Percentiles rank a stretch among this genome's conserved stretches.
phyloP scores from a whole-genome alignment of 164 flowering plant genomes.

The Chimonanthus praecox region DNA sequence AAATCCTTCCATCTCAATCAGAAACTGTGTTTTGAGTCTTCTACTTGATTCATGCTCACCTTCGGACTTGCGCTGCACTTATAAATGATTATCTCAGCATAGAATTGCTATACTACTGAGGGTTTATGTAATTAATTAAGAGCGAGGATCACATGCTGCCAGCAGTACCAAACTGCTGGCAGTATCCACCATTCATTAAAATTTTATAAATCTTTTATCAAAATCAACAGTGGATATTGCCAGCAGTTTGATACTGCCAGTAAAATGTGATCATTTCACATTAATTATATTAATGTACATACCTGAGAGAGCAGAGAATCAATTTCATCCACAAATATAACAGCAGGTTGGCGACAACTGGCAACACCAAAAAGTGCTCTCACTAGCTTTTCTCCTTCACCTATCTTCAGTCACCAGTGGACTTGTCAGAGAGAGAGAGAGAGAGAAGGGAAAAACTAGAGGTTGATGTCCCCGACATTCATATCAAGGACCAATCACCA shows the following conservation, averaged over 20 bases:
- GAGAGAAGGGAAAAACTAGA: neutral
- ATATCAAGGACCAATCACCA: neutral
- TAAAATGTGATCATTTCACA: too few relatives aligned
- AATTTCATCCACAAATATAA: slow-evolving; percentile 97
- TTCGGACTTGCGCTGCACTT: slow-evolving; percentile 91
- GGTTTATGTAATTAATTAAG: neutral
- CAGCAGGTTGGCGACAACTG: slow-evolving; percentile 99
- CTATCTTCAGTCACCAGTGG: slow-evolving; percentile 50
- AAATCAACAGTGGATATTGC: too few relatives aligned
- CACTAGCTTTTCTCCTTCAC: slow-evolving; percentile 98
- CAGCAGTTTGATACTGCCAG: too few relatives aligned
- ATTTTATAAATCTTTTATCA: too few relatives aligned
- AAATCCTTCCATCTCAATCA: slow-evolving; percentile 99
- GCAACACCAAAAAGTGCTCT: slow-evolving; percentile 99
- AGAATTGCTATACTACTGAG: neutral
- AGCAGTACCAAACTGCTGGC: too few relatives aligned
- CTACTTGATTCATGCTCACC: slow-evolving; percentile 99
- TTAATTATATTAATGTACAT: neutral
- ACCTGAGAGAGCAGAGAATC: slow-evolving; percentile 99
- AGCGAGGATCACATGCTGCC: too few relatives aligned
- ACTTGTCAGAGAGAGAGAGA: neutral
- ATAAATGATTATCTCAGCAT: slow-evolving; percentile 14
- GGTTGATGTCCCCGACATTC: neutral
- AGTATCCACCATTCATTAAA: too few relatives aligned
- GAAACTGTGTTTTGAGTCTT: slow-evolving; percentile 93